Evolutionary conservation across 2,329 filamentous ascomycete genomes (phyloP), one percentile per base, ranked within the genome.

Genomic region (Endoconidiophora polonica): DNA sequence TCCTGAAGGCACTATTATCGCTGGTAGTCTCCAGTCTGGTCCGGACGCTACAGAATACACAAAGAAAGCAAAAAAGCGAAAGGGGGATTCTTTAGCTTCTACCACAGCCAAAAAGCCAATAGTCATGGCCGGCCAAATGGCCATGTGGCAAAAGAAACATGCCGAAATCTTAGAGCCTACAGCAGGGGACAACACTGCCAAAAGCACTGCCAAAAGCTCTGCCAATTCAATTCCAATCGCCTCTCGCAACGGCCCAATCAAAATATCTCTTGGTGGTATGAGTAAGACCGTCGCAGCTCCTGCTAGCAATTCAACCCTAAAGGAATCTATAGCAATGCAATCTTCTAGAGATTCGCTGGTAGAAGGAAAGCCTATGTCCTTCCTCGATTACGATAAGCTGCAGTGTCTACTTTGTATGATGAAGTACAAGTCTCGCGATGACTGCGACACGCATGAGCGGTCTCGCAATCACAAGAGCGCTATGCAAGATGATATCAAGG

Each of bases 381-480:
- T 75, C 55, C 73, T 76, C 4, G 78, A 84, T 54, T 63, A 70
- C 20, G 69, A 70, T 2, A 69, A 63, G 33, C 56, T 69, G 14
- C 66, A 66, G 62, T 70, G 67, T 49, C 58, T 69, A 18, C 62
- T 70, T 46, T 70, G 67, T 55, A 68, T 68, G 66, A 66, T 65
- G 56, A 68, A 68, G 52, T 69, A 68, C 59, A 68, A 68, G 52
- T 66, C 64, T 1, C 48, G 63, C 3, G 65, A 68, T 20, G 66
- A 69, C 49, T 61, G 68, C 26, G 57, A 64, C 54, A 66, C 63
- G 5, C 67, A 70, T 56, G 66, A 68, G 50, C 63, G 60, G 48
- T 68, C 66, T 1, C 60, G 62, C 9, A 67, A 68, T 38, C 67
- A 69, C 55, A 65, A 63, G 46, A 62, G 58, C n/a, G 63, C 65